A percentile compares a stretch with the other conserved stretches of the same genome.
Conservation (phyloP, 208 protist species). For the Jaenimonas drosophilae region DNA sequence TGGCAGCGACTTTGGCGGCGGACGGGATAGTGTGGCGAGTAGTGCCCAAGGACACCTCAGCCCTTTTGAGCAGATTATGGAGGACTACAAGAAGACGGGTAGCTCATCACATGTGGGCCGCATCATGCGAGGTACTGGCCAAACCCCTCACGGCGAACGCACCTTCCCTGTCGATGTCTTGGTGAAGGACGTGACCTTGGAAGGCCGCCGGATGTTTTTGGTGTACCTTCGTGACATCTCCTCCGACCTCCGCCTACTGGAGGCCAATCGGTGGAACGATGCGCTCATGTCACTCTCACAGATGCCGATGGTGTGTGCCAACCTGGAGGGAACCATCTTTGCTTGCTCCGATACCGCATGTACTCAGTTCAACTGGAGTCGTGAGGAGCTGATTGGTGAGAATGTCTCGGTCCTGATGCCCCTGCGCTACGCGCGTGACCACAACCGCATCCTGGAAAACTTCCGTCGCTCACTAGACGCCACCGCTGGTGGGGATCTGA, state of each 20-base stretch:
- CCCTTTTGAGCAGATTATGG: too few species aligned
- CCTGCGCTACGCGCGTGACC: background rate
- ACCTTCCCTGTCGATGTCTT: constrained; percentile 2
- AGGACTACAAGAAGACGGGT: constrained; percentile 3
- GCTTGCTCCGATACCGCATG: constrained; percentile 12
- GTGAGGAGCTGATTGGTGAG: constrained; percentile 14
- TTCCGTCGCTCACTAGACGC: constrained; percentile 8
- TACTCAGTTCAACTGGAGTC: constrained; percentile 1
- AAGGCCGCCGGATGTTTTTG: constrained; percentile 1
- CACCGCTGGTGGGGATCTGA: background rate
- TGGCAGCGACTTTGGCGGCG: too few species aligned
- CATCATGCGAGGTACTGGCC: constrained; percentile 1
- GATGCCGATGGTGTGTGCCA: constrained; percentile 11
- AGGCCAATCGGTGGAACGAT: constrained; percentile 9
- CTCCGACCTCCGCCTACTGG: constrained; percentile 4
- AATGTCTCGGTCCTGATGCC: constrained; percentile 23
- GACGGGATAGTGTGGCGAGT: background rate
- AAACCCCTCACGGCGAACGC: background rate
- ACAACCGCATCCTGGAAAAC: constrained; percentile 9
- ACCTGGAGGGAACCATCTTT: constrained; percentile 9
- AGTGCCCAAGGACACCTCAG: too few species aligned
- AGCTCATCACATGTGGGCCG: background rate
- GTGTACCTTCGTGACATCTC: constrained; percentile 6
- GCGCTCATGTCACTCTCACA: constrained; percentile 12
- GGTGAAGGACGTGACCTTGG: constrained; percentile 6